Conservation (phyloP, 345 rosid species). For the Turritis glabra region DNA sequence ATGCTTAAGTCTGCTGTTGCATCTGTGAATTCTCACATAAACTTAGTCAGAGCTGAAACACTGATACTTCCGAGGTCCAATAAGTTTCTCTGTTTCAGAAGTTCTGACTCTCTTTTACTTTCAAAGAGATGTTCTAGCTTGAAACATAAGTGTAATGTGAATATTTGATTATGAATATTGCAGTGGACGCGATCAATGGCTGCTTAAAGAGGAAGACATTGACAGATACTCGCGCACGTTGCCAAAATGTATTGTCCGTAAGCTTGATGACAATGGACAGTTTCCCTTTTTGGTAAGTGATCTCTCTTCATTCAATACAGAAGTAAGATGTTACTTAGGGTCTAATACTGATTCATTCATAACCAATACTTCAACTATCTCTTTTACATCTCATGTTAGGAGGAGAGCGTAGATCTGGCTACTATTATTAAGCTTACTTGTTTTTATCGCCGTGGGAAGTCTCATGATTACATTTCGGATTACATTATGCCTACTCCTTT, state of each 20-base stretch:
- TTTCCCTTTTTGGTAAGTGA: constrained; percentile 73
- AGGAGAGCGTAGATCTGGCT: constrained; percentile 52
- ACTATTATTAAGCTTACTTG: constrained; percentile 45
- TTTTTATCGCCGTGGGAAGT: constrained; percentile 60
- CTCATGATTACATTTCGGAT: constrained; percentile 46
- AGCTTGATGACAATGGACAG: constrained; percentile 56
- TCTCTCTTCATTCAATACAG: constrained; percentile 15
- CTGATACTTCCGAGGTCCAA: constrained; percentile 60
- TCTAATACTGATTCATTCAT: background rate
- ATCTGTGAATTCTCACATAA: constrained; percentile 55
- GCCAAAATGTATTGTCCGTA: constrained; percentile 55
- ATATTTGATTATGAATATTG: constrained; percentile 10
- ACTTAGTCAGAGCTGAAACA: constrained; percentile 58
- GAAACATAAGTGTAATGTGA: background rate
- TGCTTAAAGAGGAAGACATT: constrained; percentile 65
- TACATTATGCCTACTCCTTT: constrained; percentile 51
- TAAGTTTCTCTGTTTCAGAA: background rate
- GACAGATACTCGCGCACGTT: constrained; percentile 45
- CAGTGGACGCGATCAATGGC: constrained; percentile 74
- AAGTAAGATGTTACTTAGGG: background rate
- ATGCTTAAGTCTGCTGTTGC: constrained; percentile 55
- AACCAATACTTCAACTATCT: background rate
- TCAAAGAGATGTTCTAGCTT: background rate
- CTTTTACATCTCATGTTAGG: constrained; percentile 42
- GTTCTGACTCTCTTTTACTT: constrained; percentile 1